Base-by-base conservation (phyloP, 192 early-diverging fungal species). In the Haplosporangium gracile region DNA sequence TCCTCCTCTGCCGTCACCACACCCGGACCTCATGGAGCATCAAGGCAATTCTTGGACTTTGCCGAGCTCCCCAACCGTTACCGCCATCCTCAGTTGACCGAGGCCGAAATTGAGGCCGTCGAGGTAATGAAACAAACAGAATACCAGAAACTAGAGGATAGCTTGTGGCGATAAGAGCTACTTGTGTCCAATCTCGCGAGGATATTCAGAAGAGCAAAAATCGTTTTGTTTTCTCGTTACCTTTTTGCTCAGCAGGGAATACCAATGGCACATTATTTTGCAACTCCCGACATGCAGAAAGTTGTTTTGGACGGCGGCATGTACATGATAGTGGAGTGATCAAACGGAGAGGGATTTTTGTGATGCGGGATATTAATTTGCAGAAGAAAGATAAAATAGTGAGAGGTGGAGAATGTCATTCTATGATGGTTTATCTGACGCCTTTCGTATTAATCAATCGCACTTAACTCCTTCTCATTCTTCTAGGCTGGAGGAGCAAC, bases 71-170 rank as follows among this genome's bases (percentile, higher is more conserved):
- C 88, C 47, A 47, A 79, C 39, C 80, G 88, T 42, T 91, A 91
- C 69, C 82, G 77, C 40, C 85, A 87, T 32, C 73, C 81, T 10
- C 78, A 70, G n/a, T 55, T 91, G 73, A 83, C 86, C 34, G 85
- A 89, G 10, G 78, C 78, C 34, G 90, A 91, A 80, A 91, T 91
- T 70, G 90, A 91, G 63, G 83, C 87, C 42, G 76, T 91, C 70
- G 86, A 91, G 85, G 90, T 91, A 88, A 76, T 15, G 32, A 29
- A 65, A 29, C 1, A 65, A n/a, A 57, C n/a, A 45, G 18, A 42
- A 22, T 22, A 11, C 7, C 2, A 32, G 26, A 32, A 65, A 4
- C 32, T 13, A 4, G 60, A 32, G 11, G 24, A 29, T n/a, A 29
- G 10, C 13, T 26, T 65, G 26, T 29, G 10, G 11, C 9, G 60